Base-by-base conservation (phyloP, 2,329 filamentous ascomycete genomes). In the Paraconiothyrium brasiliense region DNA sequence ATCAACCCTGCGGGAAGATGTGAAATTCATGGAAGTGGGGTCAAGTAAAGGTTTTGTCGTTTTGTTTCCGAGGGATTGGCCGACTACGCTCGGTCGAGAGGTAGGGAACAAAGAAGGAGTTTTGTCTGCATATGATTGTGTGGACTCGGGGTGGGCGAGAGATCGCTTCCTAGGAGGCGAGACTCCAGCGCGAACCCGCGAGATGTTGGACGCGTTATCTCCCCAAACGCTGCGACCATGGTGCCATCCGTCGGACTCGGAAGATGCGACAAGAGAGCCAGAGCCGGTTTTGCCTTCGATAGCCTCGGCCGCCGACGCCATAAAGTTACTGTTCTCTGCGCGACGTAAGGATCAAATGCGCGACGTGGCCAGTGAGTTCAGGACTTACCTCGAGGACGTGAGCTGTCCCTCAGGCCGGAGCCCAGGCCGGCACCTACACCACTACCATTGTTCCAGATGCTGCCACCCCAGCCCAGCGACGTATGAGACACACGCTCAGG, bases 241-340 rank as follows among this genome's bases (percentile, higher is more conserved):
- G 55, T 78, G 79, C 88, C 89, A 92, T 50, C 84, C 82, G 67
- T 92, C 89, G 20, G 87, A 86, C 71, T 92, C 89, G 10, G 90
- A 91, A 46, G 88, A 87, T 48, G 87, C 84, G 62, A 91, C 84
- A 43, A 93, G 82, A 61, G 90, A 90, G 63, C 88, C 85, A 6
- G 90, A 92, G 52, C 90, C 91, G 3, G 87, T 89, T 71, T 89
- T 87, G 58, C 81, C 84, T 67, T 86, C 85, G 43, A 83, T 65
- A 32, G 74, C 69, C 22, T 79, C 78, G 35, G 65, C 54, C 14
- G 65, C 55, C 6, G 70, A 63, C 44, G 68, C 63, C 11, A 69
- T 64, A 44, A 72, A 70, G 41, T 70, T 66, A 54, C 68, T 67
- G 50, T 69, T 75, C 52, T 79, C 77, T 79, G 56, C 48, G 35